A percentile compares a stretch with the other conserved stretches of the same genome.
Conservation (phyloP, 1,284 basidiomycete species). For the Sphaerobolus stellatus region DNA sequence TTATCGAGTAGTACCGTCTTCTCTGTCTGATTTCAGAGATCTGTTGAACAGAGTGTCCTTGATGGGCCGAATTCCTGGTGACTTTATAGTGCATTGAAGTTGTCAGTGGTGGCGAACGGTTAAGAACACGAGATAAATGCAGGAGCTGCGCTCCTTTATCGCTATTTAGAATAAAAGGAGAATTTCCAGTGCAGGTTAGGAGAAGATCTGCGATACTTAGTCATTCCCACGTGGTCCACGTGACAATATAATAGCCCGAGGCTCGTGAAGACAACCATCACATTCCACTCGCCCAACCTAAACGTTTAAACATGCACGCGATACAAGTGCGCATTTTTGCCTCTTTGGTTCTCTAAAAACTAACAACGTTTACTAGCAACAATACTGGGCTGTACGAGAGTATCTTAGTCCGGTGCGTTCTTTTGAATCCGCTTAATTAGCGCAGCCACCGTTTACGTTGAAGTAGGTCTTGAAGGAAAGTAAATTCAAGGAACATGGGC, state of each 20-base stretch:
- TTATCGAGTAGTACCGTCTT: not conserved
- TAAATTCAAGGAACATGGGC: slow-evolving; percentile 98
- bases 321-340: slow-evolving; percentile 52
- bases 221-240: slow-evolving; percentile 16
- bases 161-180: slow-evolving; percentile 12
- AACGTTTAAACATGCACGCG: slow-evolving; percentile 54
- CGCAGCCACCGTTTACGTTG: slow-evolving; percentile 23
- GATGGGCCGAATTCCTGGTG: too few relatives aligned
- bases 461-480: slow-evolving; percentile 90
- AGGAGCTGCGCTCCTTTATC: too few relatives aligned
- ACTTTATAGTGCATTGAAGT: slow-evolving; percentile 1
- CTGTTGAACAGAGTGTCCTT: too few relatives aligned
- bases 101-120: too few relatives aligned
- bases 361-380: slow-evolving; percentile 50
- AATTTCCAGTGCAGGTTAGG: slow-evolving; percentile 5
- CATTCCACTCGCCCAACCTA: slow-evolving; percentile 14
- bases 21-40: not conserved
- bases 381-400: slow-evolving; percentile 95
- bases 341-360: slow-evolving; percentile 6
- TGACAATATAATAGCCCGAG: slow-evolving; percentile 19
- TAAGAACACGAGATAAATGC: too few relatives aligned
- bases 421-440: slow-evolving; percentile 26
- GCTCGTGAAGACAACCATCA: not conserved
- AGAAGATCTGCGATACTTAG: too few relatives aligned
- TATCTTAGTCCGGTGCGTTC: slow-evolving; percentile 86